Evolutionary conservation across 495 filamentous ascomycete genomes (phyloP).

Genomic region (Penicillium macrosclerotiorum): DNA sequence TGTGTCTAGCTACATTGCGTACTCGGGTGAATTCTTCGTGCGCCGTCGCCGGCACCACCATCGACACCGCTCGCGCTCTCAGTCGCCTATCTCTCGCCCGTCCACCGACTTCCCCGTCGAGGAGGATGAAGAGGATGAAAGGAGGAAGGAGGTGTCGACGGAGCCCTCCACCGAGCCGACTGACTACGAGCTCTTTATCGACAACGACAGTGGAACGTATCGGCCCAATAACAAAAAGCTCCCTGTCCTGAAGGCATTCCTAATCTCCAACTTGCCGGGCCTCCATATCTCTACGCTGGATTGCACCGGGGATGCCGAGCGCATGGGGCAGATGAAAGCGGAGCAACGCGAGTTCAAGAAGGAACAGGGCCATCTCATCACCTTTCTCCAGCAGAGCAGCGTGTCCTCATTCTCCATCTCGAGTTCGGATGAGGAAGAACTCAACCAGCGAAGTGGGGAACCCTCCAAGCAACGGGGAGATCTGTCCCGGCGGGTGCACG

Average conservation of each 20-base stretch:
- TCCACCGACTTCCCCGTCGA: slow-evolving; percentile 36
- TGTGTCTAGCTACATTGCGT: slow-evolving; percentile 85
- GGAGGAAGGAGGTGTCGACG: slow-evolving; percentile 32
- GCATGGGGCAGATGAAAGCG: slow-evolving; percentile 59
- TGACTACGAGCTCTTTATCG: slow-evolving; percentile 84
- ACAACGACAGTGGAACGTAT: slow-evolving; percentile 94
- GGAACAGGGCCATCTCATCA: slow-evolving; percentile 56
- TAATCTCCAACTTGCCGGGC: slow-evolving; percentile 69
- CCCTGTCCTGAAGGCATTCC: slow-evolving; percentile 64
- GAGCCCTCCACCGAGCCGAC: slow-evolving; percentile 53
- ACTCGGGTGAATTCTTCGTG: slow-evolving; percentile 90
- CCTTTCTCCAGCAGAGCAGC: slow-evolving; percentile 64
- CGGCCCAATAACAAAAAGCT: slow-evolving; percentile 75
- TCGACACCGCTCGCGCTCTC: slow-evolving; percentile 21
- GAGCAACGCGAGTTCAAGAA: slow-evolving; percentile 63
- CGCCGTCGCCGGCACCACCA: slow-evolving; percentile 56
- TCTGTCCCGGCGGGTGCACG: slow-evolving; percentile 31
- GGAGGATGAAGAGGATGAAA: slow-evolving; percentile 43
- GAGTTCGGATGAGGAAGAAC: slow-evolving; percentile 71
- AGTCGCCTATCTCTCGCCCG: slow-evolving; percentile 3
- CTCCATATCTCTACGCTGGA: slow-evolving; percentile 67
- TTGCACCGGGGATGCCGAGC: slow-evolving; percentile 61
- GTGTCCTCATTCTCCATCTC: slow-evolving; percentile 56
- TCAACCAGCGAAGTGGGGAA: slow-evolving; percentile 55
- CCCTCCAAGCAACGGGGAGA: slow-evolving; percentile 29